A percentile compares a stretch with the other conserved stretches of the same genome.
These are phyloP conservation scores for Polychaeton citri DNA, from an alignment of 2,329 filamentous ascomycete species.

Conservation along the genomic window DNA sequence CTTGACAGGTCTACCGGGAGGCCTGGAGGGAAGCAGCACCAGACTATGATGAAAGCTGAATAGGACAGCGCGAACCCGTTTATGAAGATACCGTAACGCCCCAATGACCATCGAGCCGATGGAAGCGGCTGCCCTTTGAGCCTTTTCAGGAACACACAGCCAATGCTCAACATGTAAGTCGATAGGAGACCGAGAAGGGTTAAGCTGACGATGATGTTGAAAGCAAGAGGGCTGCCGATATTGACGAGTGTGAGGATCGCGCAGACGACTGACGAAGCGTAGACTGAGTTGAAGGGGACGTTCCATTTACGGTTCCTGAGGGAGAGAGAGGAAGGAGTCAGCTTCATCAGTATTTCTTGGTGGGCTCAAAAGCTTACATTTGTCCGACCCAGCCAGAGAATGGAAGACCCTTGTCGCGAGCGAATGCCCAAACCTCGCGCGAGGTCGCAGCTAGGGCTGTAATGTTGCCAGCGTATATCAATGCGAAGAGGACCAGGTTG, in stretches of 20 bases:
- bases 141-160: slow-evolving; percentile 24
- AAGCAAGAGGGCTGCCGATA: slow-evolving; percentile 23
- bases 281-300: slow-evolving; percentile 22
- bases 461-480: slow-evolving; percentile 10
- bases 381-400: slow-evolving; percentile 18
- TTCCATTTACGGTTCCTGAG: slow-evolving; percentile 14
- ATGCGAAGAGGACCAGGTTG: slow-evolving; percentile 10
- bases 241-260: slow-evolving; percentile 23
- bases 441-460: slow-evolving; percentile 8
- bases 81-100: slow-evolving; percentile 12
- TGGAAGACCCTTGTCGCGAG: slow-evolving; percentile 22
- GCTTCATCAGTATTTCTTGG: slow-evolving; percentile 2
- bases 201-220: slow-evolving; percentile 24
- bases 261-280: too few species aligned
- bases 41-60: slow-evolving; percentile 17
- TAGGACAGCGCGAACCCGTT: slow-evolving; percentile 16
- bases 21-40: slow-evolving; percentile 14
- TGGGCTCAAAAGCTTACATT: too few species aligned
- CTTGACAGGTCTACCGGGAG: slow-evolving; percentile 12
- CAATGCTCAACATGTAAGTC: slow-evolving; percentile 23
- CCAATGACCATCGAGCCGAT: slow-evolving; percentile 12
- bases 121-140: slow-evolving; percentile 12
- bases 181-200: slow-evolving; percentile 20
- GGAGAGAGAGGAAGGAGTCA: too few species aligned
- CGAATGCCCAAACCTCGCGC: slow-evolving; percentile 10